Conservation (phyloP, 2,329 filamentous ascomycete genomes). For the Arachnomyces sp. region DNA sequence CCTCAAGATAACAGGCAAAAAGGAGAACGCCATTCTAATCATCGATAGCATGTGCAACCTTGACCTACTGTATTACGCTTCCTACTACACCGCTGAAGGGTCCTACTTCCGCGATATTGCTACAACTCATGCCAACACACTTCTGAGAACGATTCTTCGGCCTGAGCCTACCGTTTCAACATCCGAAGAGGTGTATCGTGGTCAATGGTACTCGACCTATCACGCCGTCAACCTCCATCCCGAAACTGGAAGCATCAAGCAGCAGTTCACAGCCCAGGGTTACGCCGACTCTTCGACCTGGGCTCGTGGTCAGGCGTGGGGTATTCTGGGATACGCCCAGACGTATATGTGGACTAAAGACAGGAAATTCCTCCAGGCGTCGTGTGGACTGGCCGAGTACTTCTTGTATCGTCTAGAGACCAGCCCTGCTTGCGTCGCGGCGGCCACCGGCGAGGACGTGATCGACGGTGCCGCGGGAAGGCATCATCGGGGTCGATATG, state of each 20-base stretch:
- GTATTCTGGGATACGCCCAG: slow-evolving; percentile 28
- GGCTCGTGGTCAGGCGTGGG: slow-evolving; percentile 20
- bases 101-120: slow-evolving; percentile 26
- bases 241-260: slow-evolving; percentile 10
- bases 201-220: slow-evolving; percentile 12
- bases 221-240: slow-evolving; percentile 19
- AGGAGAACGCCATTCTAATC: slow-evolving; percentile 34
- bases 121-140: slow-evolving; percentile 31
- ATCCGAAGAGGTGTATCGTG: too few species aligned
- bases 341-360: slow-evolving; percentile 32
- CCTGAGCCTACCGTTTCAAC: slow-evolving; percentile 14
- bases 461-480: too few species aligned
- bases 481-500: slow-evolving; percentile 12
- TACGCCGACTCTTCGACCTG: slow-evolving; percentile 16
- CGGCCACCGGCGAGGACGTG: too few species aligned
- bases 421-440: slow-evolving; percentile 17
- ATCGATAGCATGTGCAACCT: slow-evolving; percentile 38
- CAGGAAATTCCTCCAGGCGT: slow-evolving; percentile 24
- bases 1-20: slow-evolving; percentile 24
- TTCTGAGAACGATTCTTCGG: slow-evolving; percentile 29
- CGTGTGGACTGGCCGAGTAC: slow-evolving; percentile 30
- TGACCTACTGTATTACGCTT: slow-evolving; percentile 32
- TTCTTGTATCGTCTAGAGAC: slow-evolving; percentile 28
- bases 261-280: slow-evolving; percentile 16
- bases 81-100: slow-evolving; percentile 21